These are phyloP conservation scores for Acrocalymma vagum DNA, from an alignment of 2,329 filamentous ascomycete species.

Conservation along the genomic window DNA sequence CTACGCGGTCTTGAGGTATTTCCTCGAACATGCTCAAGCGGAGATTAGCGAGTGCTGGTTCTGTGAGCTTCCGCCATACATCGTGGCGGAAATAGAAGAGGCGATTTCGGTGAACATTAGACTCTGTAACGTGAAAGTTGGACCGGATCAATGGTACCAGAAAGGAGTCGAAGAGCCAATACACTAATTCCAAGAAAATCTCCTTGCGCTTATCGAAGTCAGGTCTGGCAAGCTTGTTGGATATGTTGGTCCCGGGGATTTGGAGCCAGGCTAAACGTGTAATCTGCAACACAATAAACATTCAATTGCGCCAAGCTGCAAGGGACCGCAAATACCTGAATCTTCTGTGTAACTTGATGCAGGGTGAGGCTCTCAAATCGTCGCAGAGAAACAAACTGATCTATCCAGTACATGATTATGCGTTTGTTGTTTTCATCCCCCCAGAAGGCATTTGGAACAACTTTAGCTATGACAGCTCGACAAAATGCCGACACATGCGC, in stretches of 20 bases:
- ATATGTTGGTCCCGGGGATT: constrained; percentile 55
- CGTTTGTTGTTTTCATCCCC: constrained; percentile 72
- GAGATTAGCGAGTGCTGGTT: constrained; percentile 74
- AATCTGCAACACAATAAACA: constrained; percentile 60
- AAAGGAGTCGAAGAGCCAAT: constrained; percentile 92
- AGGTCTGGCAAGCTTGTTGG: constrained; percentile 69
- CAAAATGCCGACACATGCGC: constrained; percentile 86
- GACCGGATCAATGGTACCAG: constrained; percentile 85
- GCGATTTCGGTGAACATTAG: constrained; percentile 78
- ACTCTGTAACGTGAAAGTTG: constrained; percentile 96
- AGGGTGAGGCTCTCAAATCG: constrained; percentile 83
- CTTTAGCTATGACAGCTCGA: constrained; percentile 73
- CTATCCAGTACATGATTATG: constrained; percentile 71
- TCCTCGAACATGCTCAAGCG: constrained; percentile 82
- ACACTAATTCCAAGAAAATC: constrained; percentile 84
- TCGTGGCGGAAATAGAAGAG: constrained; percentile 97
- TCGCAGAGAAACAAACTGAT: constrained; percentile 78
- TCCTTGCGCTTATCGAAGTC: constrained; percentile 81
- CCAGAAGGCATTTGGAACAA: constrained; percentile 81
- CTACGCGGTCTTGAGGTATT: constrained; percentile 66
- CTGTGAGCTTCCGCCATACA: constrained; percentile 80
- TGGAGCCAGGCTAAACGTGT: constrained; percentile 76
- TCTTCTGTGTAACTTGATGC: constrained; percentile 76
- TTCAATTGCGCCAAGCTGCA: constrained; percentile 9
- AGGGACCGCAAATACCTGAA: constrained; percentile 67